phyloP scores from a whole-genome alignment of 345 rosid genomes.

The Eucalyptus tenuipes region DNA sequence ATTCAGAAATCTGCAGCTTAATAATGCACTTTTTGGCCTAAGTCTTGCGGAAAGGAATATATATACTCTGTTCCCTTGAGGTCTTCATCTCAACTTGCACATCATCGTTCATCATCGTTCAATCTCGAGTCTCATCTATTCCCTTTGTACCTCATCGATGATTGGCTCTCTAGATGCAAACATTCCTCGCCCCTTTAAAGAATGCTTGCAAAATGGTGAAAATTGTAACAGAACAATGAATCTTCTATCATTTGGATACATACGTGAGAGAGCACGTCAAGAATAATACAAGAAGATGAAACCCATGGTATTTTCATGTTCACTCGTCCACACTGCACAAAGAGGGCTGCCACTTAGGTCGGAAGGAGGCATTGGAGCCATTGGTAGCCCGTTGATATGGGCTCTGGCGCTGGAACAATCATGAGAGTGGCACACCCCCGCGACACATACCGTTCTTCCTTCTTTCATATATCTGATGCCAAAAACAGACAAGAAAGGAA shows the following conservation, averaged over 20 bases:
- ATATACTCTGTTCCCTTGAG: background rate
- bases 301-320: slow-evolving; percentile 34
- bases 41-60: background rate
- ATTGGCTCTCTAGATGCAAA: background rate
- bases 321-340: slow-evolving; percentile 60
- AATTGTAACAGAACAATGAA: background rate
- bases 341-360: slow-evolving; percentile 58
- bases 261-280: slow-evolving; percentile 1
- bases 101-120: background rate
- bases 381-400: slow-evolving; percentile 61
- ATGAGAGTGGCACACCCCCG: slow-evolving; percentile 53
- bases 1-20: background rate
- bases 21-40: background rate
- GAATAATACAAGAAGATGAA: background rate
- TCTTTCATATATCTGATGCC: slow-evolving; percentile 63
- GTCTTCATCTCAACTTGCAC: background rate
- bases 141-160: background rate
- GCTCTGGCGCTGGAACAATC: slow-evolving; percentile 62
- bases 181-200: background rate
- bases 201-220: background rate
- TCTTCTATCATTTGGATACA: background rate
- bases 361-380: slow-evolving; percentile 72
- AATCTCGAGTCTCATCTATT: background rate
- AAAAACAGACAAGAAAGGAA: background rate
- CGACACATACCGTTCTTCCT: slow-evolving; percentile 90